These are phyloP conservation scores for Lichtheimia corymbifera DNA, from an alignment of 371 early-diverging fungal species.

Conservation along the genomic window DNA sequence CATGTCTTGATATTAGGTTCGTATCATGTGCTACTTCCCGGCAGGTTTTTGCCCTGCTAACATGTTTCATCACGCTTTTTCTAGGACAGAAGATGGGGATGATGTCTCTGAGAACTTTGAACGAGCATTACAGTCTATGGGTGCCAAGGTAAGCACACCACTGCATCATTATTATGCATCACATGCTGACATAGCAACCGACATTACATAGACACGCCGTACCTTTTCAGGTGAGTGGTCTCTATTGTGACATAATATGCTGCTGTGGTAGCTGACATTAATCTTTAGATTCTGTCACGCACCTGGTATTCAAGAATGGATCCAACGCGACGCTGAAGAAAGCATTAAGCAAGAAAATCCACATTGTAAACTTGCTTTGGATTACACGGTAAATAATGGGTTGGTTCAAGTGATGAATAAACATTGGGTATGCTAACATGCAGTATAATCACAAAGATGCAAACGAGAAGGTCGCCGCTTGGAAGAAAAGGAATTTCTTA, in stretches of 20 bases:
- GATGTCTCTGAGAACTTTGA: conserved; percentile 52
- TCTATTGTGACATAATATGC: background rate
- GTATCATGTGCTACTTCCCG: background rate
- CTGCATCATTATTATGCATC: background rate
- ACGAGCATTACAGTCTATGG: conserved; percentile 43
- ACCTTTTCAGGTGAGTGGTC: conserved; percentile 26
- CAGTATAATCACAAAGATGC: conserved; percentile 17
- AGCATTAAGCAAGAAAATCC: conserved; percentile 29
- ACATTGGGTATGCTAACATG: background rate
- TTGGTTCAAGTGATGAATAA: background rate
- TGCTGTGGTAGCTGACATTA: background rate
- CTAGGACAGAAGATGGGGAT: conserved; percentile 51
- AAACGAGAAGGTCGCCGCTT: conserved; percentile 35
- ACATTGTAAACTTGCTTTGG: conserved; percentile 44
- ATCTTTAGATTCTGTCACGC: conserved; percentile 41
- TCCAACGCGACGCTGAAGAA: conserved; percentile 42
- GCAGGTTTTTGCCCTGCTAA: background rate
- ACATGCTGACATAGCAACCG: background rate
- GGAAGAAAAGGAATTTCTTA: conserved; percentile 35
- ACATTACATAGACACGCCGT: conserved; percentile 21
- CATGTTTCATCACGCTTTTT: background rate
- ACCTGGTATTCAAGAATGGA: conserved; percentile 51
- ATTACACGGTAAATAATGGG: conserved; percentile 24
- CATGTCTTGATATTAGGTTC: conserved; percentile 48
- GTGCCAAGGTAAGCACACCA: conserved; percentile 33